Evolutionary conservation across 805 yeast genomes (phyloP).

Genomic region (Candida ovalis): DNA sequence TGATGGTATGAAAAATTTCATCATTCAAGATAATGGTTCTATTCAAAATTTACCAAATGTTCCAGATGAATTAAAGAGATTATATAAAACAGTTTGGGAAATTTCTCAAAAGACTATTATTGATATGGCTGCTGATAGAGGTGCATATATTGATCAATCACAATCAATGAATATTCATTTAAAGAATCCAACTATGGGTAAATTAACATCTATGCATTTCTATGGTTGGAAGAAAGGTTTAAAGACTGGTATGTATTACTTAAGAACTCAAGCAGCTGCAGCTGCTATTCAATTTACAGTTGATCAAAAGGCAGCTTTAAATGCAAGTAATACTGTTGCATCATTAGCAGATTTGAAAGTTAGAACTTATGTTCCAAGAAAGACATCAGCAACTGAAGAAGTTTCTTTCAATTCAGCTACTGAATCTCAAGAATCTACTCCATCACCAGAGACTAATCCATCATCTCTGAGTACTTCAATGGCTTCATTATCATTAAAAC

Average conservation of each 20-base stretch:
- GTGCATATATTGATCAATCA: constrained; percentile 84
- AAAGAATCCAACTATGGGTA: constrained; percentile 94
- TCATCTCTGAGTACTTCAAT: constrained; percentile 41
- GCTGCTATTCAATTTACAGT: constrained; percentile 95
- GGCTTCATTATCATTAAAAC: constrained; percentile 40
- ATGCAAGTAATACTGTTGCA: constrained; percentile 29
- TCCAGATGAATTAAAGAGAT: constrained; percentile 50
- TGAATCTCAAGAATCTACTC: constrained; percentile 39
- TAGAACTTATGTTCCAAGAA: constrained; percentile 32
- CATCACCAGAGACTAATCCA: constrained; percentile 41
- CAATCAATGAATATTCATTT: constrained; percentile 92
- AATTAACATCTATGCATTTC: constrained; percentile 96
- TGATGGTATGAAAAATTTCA: constrained; percentile 53
- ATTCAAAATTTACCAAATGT: constrained; percentile 51
- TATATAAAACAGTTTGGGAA: constrained; percentile 63
- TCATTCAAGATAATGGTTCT: constrained; percentile 55
- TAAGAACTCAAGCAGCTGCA: constrained; percentile 97
- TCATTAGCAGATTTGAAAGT: constrained; percentile 28
- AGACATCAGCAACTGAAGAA: constrained; percentile 27
- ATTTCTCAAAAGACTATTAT: constrained; percentile 55
- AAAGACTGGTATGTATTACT: constrained; percentile 98
- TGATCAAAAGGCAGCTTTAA: constrained; percentile 41
- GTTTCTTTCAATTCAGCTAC: constrained; percentile 29
- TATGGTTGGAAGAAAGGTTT: constrained; percentile 99
- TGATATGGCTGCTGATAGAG: constrained; percentile 70